Evolutionary conservation across 2,329 filamentous ascomycete genomes (phyloP).

Genomic region (Cryphonectria nitschkei): DNA sequence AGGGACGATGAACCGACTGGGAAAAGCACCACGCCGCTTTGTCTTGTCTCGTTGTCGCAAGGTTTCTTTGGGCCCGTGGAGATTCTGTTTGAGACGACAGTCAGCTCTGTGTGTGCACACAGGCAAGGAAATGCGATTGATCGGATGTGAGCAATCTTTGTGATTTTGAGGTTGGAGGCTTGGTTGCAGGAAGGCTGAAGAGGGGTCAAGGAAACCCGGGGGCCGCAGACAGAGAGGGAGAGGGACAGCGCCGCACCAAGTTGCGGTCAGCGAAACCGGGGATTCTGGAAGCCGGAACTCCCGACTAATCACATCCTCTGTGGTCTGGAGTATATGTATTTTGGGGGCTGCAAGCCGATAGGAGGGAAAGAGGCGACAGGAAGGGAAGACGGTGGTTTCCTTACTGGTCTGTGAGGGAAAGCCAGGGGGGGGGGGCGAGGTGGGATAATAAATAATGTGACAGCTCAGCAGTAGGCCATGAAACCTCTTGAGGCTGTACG

Average conservation of each 20-base stretch:
- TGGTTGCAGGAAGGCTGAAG: not conserved
- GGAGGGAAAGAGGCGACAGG: not conserved
- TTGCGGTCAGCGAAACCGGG: constrained; percentile 28
- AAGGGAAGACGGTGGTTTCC: not conserved
- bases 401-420: not conserved
- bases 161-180: not conserved
- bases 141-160: not conserved
- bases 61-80: not conserved
- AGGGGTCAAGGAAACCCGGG: constrained; percentile 11
- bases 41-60: not conserved
- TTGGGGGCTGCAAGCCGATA: not conserved
- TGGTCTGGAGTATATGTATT: constrained; percentile 2
- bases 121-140: not conserved
- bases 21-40: not conserved
- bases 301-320: not conserved
- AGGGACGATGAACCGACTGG: constrained; percentile 7
- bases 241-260: constrained; percentile 20
- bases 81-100: constrained; percentile 1
- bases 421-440: not conserved
- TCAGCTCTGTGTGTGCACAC: not conserved
- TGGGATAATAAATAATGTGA: constrained; percentile 1
- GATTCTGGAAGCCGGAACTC: constrained; percentile 6
- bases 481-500: constrained; percentile 21
- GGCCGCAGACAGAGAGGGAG: not conserved
- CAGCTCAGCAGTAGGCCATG: constrained; percentile 18